These are phyloP conservation scores for Pseudogymnoascus sp. DNA, from an alignment of 2,329 filamentous ascomycete species.

Conservation along the genomic window DNA sequence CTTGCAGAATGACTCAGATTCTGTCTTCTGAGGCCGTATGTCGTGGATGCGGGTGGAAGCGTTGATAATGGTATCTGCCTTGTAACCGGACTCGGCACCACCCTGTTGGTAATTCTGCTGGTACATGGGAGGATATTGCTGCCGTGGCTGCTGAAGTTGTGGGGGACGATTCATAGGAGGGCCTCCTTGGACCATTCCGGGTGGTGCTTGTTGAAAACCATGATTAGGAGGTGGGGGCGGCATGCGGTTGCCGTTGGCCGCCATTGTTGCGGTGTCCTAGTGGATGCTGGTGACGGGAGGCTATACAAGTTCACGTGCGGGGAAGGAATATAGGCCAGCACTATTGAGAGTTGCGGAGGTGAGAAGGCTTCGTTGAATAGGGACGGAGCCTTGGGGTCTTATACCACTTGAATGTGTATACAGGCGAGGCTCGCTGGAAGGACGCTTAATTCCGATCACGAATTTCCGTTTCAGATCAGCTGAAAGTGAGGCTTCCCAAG, in stretches of 20 bases:
- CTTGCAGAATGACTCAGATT: constrained; percentile 20
- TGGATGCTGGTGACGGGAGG: background rate
- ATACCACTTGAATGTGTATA: constrained; percentile 4
- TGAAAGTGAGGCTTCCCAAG: background rate
- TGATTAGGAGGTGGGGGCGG: constrained; percentile 1
- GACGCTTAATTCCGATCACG: background rate
- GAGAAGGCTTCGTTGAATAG: background rate
- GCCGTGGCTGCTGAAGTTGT: constrained; percentile 13
- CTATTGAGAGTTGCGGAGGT: background rate
- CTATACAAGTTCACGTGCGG: background rate
- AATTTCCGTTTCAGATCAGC: background rate
- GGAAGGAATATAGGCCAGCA: background rate
- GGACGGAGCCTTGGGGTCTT: background rate
- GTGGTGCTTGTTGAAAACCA: background rate
- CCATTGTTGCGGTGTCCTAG: background rate
- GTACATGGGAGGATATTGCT: background rate
- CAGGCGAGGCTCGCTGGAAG: background rate
- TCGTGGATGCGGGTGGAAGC: constrained; percentile 16
- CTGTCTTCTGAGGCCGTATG: constrained; percentile 17
- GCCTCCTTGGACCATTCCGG: background rate
- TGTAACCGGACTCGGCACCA: background rate
- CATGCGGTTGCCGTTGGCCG: background rate
- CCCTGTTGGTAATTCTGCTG: background rate
- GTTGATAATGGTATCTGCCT: constrained; percentile 4
- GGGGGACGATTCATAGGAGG: background rate